Base-by-base conservation (phyloP, 768 basidiomycete genomes). In the Trametes villosa region DNA sequence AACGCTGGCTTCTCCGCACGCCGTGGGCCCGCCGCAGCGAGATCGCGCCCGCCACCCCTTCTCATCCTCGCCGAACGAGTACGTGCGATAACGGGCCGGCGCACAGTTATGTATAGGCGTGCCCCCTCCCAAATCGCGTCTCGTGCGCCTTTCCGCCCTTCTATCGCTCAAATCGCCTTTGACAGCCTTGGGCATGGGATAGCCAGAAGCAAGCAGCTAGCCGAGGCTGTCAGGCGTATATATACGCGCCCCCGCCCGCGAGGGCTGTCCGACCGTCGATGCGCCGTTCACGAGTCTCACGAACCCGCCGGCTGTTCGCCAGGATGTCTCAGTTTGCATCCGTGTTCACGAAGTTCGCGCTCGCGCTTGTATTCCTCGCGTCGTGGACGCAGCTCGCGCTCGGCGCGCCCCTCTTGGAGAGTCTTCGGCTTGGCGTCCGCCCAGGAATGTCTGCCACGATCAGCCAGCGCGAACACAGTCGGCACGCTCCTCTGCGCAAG, bases 341-440 rank as follows among this genome's bases (percentile, higher is more conserved):
- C 4, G 26, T 57, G 29, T 49, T 57, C 56, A 57, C 50, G 47
- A 57, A 49, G 30, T 9, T 57, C 38, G 56, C 46, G 38, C 47
- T 59, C 27, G 36, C 48, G n/a, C 15, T 63, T 34, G 47, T 57
- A n/a, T 22, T 59, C 40, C 31, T 63, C 22, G 53, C 57, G 7
- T 44, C 52, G 9, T 47, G 30, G 52, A 44, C 34, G 30, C 62
- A 58, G 51, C 41, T 48, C 45, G 49, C 38, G 29, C 44, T 49
- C 46, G 52, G 44, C 4, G 55, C 60, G 17, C 49, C 51, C 18
- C 18, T 38, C 13, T n/a, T n/a, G n/a, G n/a, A n/a, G n/a, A n/a
- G n/a, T n/a, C n/a, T n/a, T n/a, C n/a, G n/a, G n/a, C n/a, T n/a
- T n/a, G n/a, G n/a, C n/a, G n/a, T n/a, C n/a, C n/a, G n/a, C n/a